Evolutionary conservation across 148 eudicot species (phyloP).

Genomic region (Beta vulgaris): DNA sequence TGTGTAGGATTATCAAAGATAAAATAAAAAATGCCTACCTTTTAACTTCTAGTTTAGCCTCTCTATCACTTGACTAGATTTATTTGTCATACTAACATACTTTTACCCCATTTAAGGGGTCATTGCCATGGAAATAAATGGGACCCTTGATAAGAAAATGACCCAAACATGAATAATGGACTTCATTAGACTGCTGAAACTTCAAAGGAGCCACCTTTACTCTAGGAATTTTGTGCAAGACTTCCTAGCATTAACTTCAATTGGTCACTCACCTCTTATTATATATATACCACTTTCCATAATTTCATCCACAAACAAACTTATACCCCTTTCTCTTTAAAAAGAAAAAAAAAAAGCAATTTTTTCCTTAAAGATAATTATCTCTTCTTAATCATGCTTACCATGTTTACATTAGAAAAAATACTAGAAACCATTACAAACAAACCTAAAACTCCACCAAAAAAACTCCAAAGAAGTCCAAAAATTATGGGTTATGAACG

Average conservation of each 20-base stretch:
- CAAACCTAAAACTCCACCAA: slow-evolving; percentile 9
- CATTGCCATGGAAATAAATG: neutral
- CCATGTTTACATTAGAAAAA: slow-evolving; percentile 20
- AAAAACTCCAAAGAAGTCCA: slow-evolving; percentile 27
- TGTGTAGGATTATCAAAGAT: neutral
- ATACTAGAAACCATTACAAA: slow-evolving; percentile 11
- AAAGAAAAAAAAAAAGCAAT: neutral
- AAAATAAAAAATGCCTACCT: neutral
- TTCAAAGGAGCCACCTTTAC: neutral
- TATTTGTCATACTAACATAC: neutral
- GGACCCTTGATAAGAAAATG: neutral
- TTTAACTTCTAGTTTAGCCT: no score
- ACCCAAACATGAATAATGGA: neutral
- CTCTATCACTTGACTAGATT: no score
- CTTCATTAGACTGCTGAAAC: neutral
- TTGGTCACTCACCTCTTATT: neutral
- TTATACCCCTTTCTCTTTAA: neutral
- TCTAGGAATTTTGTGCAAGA: neutral
- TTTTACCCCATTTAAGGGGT: neutral
- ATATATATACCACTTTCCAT: neutral
- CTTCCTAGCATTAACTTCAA: neutral
- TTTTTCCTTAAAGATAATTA: neutral
- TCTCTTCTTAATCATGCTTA: slow-evolving; percentile 14
- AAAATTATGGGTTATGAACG: slow-evolving; percentile 9
- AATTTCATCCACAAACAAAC: neutral